Evolutionary conservation across 768 basidiomycete species (phyloP), one percentile per base, ranked within the genome.

Genomic region (Lactarius akahatsu): DNA sequence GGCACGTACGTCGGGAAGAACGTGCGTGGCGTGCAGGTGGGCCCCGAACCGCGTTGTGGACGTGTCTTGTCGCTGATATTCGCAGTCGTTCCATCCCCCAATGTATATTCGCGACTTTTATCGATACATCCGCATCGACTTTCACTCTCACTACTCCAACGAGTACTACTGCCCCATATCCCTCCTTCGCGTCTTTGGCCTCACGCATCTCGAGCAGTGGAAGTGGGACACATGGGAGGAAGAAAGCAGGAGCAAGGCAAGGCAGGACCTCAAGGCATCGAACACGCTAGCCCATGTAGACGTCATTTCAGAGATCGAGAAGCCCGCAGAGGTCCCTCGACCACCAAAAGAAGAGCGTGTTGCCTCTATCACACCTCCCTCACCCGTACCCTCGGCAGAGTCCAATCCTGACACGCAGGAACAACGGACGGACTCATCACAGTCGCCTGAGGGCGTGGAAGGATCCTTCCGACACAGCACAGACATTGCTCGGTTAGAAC

Each of bases 121-220:
- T 76, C 89, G 96, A 16, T 98, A 90, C 74, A 86, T 99, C 64
- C 88, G 96, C 1, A 85, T 99, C 73, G 95, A 98, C 76, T 98
- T 99, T 74, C 85, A 90, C 59, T 90, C 92, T 0, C 90, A 95
- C 73, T 98, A 97, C 72, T 92, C 94, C 23, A 90, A 86, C 72
- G 97, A 99, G 76, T 98, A 90, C 78, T 98, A 95, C 75, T 99
- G 97, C 73, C 97, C 97, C 0, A 82, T 98, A 20, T 95, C 92
- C 0, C 84, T 98, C 0, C 82, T 98, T 20, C 88, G 94, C 34
- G 94, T 97, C 1, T 98, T 95, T 68, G 97, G 97, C 6, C 86
- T 96, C 62, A 98, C 95, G 1, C 95, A 98, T 78, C 87, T 98
- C 69, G 96, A 98, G 68, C 86, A 95, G 72, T 98, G 92, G 86